These are phyloP conservation scores for Penicillium turbatum DNA, from an alignment of 495 filamentous ascomycete species.

Conservation along the genomic window DNA sequence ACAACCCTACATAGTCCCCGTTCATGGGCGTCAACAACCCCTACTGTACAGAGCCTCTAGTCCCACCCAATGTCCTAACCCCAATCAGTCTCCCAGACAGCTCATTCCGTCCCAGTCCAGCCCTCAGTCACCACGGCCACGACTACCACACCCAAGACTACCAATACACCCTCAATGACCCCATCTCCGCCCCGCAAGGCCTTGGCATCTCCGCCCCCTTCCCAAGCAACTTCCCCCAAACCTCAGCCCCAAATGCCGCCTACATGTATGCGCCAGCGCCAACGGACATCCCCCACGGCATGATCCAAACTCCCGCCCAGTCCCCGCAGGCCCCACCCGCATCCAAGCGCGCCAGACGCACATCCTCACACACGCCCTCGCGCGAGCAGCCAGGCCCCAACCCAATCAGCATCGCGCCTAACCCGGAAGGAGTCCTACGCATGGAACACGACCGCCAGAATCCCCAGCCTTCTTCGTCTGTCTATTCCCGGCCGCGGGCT, in stretches of 20 bases:
- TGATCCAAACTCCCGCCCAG: conserved; percentile 19
- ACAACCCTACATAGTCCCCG: conserved; percentile 21
- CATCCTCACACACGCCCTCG: conserved; percentile 20
- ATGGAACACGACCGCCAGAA: conserved; percentile 35
- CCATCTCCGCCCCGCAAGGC: conserved; percentile 28
- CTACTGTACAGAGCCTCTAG: conserved; percentile 34
- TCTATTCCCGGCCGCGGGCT: conserved; percentile 36
- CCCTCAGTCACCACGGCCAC: conserved; percentile 38
- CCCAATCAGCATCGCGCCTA: conserved; percentile 37
- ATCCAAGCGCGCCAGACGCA: conserved; percentile 29
- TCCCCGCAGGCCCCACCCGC: conserved; percentile 25
- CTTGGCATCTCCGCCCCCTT: conserved; percentile 40
- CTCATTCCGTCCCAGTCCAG: conserved; percentile 37
- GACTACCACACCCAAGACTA: conserved; percentile 29
- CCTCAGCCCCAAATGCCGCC: conserved; percentile 20
- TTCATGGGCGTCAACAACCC: conserved; percentile 29
- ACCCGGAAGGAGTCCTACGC: conserved; percentile 38
- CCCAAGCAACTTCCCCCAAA: conserved; percentile 31
- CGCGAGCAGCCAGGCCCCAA: conserved; percentile 34
- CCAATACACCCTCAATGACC: conserved; percentile 29
- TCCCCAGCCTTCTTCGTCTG: conserved; percentile 19
- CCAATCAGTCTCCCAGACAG: conserved; percentile 42
- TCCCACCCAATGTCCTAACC: conserved; percentile 30
- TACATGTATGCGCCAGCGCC: conserved; percentile 22
- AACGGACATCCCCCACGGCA: conserved; percentile 16